phyloP scores from a whole-genome alignment of 257 asterid species.

The Nicotiana paniculata region DNA sequence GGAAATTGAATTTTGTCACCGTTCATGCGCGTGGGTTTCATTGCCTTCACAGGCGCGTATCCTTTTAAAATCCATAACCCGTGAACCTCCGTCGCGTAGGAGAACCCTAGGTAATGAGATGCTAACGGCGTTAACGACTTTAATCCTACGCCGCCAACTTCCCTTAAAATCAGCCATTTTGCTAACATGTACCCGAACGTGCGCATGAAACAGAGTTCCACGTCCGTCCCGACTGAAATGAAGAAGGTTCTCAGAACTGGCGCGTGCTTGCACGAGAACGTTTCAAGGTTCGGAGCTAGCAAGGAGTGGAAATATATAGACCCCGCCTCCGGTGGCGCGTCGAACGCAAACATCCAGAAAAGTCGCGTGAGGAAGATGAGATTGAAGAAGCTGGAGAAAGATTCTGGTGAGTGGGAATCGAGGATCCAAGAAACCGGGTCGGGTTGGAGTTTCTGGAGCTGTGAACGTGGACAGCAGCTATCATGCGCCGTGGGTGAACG shows the following conservation, averaged over 20 bases:
- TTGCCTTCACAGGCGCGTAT: constrained; percentile 62
- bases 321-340: constrained; percentile 66
- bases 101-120: constrained; percentile 38
- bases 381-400: constrained; percentile 70
- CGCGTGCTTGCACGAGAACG: constrained; percentile 42
- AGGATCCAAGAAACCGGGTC: constrained; percentile 68
- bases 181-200: constrained; percentile 74
- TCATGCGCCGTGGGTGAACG: constrained; percentile 64
- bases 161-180: constrained; percentile 57
- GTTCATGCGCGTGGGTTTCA: constrained; percentile 31
- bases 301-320: constrained; percentile 55
- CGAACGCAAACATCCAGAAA: constrained; percentile 61
- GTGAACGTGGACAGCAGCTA: constrained; percentile 64
- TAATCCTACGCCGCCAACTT: constrained; percentile 43
- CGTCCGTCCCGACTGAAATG: constrained; percentile 59
- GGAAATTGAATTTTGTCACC: constrained; percentile 28
- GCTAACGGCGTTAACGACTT: constrained; percentile 28
- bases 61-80: constrained; percentile 79
- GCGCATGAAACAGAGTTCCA: constrained; percentile 73
- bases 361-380: constrained; percentile 65
- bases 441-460: constrained; percentile 50
- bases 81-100: constrained; percentile 69
- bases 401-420: constrained; percentile 73
- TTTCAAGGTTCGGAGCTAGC: constrained; percentile 55
- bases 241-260: constrained; percentile 67